Conservation (phyloP, 352 stramenopile genomes). For the Pseudoperonospora humuli region DNA sequence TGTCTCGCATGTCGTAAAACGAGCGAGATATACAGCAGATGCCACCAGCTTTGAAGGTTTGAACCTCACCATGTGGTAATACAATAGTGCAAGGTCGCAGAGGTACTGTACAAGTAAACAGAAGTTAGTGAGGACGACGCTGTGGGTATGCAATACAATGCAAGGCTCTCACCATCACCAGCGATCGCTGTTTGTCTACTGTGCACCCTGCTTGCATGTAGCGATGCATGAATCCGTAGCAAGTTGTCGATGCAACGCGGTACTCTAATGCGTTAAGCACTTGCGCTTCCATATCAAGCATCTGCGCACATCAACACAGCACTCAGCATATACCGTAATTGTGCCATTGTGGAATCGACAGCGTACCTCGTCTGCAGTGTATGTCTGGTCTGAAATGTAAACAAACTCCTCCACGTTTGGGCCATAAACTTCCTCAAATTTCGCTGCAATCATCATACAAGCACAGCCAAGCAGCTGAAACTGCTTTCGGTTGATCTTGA, state of each 20-base stretch:
- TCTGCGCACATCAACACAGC: constrained; percentile 23
- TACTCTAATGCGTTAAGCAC: constrained; percentile 72
- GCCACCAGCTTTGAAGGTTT: constrained; percentile 62
- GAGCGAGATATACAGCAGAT: constrained; percentile 66
- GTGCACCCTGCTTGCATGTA: constrained; percentile 50
- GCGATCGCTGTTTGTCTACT: constrained; percentile 43
- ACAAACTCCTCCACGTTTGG: constrained; percentile 92
- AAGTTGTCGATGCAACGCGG: constrained; percentile 65
- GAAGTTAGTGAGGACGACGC: background rate
- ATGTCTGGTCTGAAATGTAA: constrained; percentile 96
- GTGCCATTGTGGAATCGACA: too few relatives aligned
- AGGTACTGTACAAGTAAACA: constrained; percentile 40
- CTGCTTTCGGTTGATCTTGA: constrained; percentile 84
- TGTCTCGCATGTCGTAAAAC: constrained; percentile 52
- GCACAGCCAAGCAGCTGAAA: constrained; percentile 95
- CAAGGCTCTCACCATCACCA: constrained; percentile 44
- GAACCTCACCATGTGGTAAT: constrained; percentile 70
- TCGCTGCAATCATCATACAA: constrained; percentile 93
- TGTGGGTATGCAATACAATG: background rate
- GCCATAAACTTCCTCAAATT: constrained; percentile 97
- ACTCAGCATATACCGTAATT: constrained; percentile 4
- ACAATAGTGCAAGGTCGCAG: constrained; percentile 60
- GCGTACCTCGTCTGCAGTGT: constrained; percentile 75
- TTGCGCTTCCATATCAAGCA: constrained; percentile 78
- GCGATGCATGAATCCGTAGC: constrained; percentile 62